A percentile compares a stretch with the other conserved stretches of the same genome.
Evolutionary conservation across 2,329 filamentous ascomycete genomes (phyloP).

Genomic region (Venturia carpophila): DNA sequence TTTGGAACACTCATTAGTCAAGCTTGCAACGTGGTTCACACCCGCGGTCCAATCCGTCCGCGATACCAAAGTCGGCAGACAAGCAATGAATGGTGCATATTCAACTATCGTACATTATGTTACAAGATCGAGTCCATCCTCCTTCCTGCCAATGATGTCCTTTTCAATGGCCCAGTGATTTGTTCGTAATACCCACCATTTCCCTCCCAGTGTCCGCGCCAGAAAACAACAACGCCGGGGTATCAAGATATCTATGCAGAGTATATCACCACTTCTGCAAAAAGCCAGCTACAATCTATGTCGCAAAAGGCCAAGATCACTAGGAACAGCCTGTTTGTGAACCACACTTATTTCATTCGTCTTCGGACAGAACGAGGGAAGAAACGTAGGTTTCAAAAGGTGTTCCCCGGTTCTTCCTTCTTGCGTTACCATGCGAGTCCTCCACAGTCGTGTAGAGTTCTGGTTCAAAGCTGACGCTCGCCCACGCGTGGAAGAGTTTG

Average conservation of each 20-base stretch:
- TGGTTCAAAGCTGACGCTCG: conserved; percentile 28
- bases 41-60: too few relatives aligned
- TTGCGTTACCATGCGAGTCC: conserved; percentile 18
- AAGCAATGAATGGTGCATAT: too few relatives aligned
- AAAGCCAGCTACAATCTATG: not conserved
- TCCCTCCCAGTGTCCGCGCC: too few relatives aligned
- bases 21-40: too few relatives aligned
- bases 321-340: not conserved
- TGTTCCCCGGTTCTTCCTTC: conserved; percentile 18
- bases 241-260: not conserved
- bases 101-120: too few relatives aligned
- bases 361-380: conserved; percentile 1
- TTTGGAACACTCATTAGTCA: too few relatives aligned
- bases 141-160: too few relatives aligned
- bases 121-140: too few relatives aligned
- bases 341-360: not conserved
- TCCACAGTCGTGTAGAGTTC: conserved; percentile 20
- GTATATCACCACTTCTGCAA: not conserved
- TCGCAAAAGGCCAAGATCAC: not conserved
- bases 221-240: not conserved
- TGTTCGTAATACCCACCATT: not conserved
- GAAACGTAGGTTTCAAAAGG: conserved; percentile 20
- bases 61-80: too few relatives aligned
- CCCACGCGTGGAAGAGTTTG: conserved; percentile 35
- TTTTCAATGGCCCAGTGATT: too few relatives aligned